phyloP scores from a whole-genome alignment of 116 monocot genomes.

The Cymodocea nodosa region DNA sequence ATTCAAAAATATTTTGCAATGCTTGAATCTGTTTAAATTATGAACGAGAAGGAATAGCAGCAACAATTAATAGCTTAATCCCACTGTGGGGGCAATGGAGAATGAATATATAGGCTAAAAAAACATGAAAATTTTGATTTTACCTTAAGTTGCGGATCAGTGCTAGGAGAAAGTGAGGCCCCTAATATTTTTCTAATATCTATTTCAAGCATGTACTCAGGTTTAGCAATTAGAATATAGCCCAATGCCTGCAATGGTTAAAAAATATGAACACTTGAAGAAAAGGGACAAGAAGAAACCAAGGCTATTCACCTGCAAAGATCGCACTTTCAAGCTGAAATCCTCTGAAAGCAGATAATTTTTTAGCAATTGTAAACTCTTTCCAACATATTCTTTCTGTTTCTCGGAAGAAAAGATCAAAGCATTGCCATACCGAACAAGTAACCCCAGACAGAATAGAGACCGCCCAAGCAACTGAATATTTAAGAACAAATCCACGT shows the following conservation, averaged over 20 bases:
- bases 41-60: constrained; percentile 4
- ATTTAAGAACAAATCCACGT: constrained; percentile 4
- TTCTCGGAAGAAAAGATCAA: constrained; percentile 26
- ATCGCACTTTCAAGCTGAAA: constrained; percentile 79
- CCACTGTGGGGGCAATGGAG: neutral
- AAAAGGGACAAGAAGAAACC: neutral
- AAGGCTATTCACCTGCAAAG: constrained; percentile 58
- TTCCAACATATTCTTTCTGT: constrained; percentile 30
- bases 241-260: constrained; percentile 61
- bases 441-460: constrained; percentile 84
- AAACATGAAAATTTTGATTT: neutral
- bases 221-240: constrained; percentile 73
- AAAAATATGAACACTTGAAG: neutral
- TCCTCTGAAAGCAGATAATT: constrained; percentile 66
- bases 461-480: constrained; percentile 81
- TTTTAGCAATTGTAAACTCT: constrained; percentile 58
- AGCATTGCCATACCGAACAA: constrained; percentile 64
- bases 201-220: constrained; percentile 83
- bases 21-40: constrained; percentile 56
- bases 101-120: neutral
- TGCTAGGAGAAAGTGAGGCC: constrained; percentile 50
- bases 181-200: constrained; percentile 68
- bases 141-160: constrained; percentile 78
- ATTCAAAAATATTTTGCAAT: constrained; percentile 86
- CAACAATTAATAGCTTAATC: no score